phyloP scores from a whole-genome alignment of 2,329 filamentous ascomycete genomes.

The Trematosphaeria pertusa region DNA sequence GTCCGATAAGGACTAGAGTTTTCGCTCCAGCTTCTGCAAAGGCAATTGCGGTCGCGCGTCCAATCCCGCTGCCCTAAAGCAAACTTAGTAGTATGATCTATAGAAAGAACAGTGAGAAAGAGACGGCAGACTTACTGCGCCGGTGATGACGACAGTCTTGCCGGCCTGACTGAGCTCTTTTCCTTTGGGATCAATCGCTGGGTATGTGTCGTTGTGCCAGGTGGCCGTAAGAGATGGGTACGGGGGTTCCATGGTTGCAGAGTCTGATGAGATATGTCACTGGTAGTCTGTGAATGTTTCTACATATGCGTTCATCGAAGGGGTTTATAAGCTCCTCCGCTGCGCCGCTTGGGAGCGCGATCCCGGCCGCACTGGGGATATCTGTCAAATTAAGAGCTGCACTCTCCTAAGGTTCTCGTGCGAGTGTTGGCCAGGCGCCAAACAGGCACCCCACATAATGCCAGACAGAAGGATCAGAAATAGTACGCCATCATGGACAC shows the following conservation, averaged over 20 bases:
- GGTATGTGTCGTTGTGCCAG: slow-evolving; percentile 19
- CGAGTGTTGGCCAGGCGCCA: too few relatives aligned
- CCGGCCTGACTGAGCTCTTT: slow-evolving; percentile 19
- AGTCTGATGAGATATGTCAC: too few relatives aligned
- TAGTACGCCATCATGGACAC: too few relatives aligned
- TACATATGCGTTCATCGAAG: too few relatives aligned
- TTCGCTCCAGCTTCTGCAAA: slow-evolving; percentile 54
- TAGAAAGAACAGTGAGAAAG: not conserved
- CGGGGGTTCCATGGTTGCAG: slow-evolving; percentile 17
- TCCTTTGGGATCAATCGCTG: slow-evolving; percentile 21
- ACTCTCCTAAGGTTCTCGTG: too few relatives aligned
- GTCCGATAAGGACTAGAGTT: slow-evolving; percentile 53
- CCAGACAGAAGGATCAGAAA: too few relatives aligned
- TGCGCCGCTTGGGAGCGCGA: too few relatives aligned
- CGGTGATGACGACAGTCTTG: slow-evolving; percentile 30
- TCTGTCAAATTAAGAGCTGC: too few relatives aligned
- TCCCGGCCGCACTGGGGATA: too few relatives aligned
- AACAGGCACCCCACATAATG: too few relatives aligned
- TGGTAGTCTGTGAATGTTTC: too few relatives aligned
- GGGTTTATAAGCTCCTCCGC: too few relatives aligned
- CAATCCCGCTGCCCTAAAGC: slow-evolving; percentile 52
- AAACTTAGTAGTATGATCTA: not conserved
- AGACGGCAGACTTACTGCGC: slow-evolving; percentile 16
- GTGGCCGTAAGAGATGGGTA: slow-evolving; percentile 16
- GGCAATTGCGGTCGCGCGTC: slow-evolving; percentile 49